A percentile compares a stretch with the other conserved stretches of the same genome.
Evolutionary conservation across 2,329 filamentous ascomycete species (phyloP).

Genomic region (Paraphaeosphaeria sporulosa): DNA sequence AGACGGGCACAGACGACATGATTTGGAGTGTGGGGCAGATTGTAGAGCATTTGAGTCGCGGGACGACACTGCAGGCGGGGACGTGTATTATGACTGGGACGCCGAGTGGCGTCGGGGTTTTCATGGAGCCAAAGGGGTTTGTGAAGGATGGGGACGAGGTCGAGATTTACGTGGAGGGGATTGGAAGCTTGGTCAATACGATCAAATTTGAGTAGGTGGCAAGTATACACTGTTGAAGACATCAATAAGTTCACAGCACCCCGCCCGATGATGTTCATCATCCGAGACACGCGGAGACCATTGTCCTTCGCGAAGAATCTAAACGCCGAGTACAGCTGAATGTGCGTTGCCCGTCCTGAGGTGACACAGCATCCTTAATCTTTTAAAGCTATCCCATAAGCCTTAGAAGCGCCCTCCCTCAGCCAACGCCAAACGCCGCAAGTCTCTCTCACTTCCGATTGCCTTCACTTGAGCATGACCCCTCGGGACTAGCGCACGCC

Average conservation of each 20-base stretch:
- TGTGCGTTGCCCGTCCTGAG: too few species aligned
- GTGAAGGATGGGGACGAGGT: conserved; percentile 46
- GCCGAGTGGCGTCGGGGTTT: conserved; percentile 50
- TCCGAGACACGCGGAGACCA: too few species aligned
- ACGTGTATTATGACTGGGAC: conserved; percentile 62
- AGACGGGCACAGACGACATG: conserved; percentile 55
- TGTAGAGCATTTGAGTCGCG: conserved; percentile 53
- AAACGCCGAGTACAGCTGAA: not conserved
- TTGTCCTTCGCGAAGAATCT: too few species aligned
- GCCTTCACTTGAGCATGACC: not conserved
- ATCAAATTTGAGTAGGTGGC: conserved; percentile 40
- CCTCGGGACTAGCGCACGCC: not conserved
- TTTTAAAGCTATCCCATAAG: too few species aligned
- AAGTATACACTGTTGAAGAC: too few species aligned
- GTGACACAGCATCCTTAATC: too few species aligned
- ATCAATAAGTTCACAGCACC: too few species aligned
- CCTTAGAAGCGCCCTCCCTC: too few species aligned
- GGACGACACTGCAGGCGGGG: conserved; percentile 56
- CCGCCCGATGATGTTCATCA: too few species aligned
- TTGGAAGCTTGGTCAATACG: conserved; percentile 45
- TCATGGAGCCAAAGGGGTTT: conserved; percentile 49
- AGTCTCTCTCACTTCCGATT: not conserved
- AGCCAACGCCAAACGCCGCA: too few species aligned
- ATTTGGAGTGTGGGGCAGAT: conserved; percentile 55
- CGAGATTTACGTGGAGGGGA: conserved; percentile 44